Conservation (phyloP, 176 grass and related monocot species). For the Ensete glaucum region DNA sequence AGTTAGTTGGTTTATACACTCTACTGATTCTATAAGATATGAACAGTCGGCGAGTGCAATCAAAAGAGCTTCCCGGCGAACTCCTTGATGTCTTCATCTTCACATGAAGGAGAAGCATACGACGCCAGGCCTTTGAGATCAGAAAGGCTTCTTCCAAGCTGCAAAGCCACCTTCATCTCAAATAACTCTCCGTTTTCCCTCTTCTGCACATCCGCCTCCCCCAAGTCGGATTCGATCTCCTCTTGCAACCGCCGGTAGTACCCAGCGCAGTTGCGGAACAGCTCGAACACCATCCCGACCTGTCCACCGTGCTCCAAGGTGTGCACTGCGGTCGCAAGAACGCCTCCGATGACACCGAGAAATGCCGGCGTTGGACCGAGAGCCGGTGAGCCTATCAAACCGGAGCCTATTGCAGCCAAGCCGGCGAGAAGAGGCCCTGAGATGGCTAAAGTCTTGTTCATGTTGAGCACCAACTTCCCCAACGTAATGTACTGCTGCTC, state of each 20-base stretch:
- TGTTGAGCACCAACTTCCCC: constrained; percentile 5
- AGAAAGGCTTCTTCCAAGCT: constrained; percentile 21
- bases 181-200: constrained; percentile 34
- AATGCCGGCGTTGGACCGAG: constrained; percentile 15
- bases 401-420: constrained; percentile 12
- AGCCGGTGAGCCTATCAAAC: constrained; percentile 9
- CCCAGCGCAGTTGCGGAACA: constrained; percentile 29
- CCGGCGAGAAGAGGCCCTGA: constrained; percentile 19
- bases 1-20: background rate
- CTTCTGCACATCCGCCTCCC: constrained; percentile 4
- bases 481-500: constrained; percentile 6
- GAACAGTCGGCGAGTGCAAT: background rate
- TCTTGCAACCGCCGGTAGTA: constrained; percentile 20
- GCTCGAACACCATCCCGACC: constrained; percentile 33
- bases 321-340: constrained; percentile 15
- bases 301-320: constrained; percentile 32
- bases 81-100: constrained; percentile 22
- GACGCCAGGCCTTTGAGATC: constrained; percentile 15
- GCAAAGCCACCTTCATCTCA: constrained; percentile 25
- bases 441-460: constrained; percentile 22
- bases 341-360: constrained; percentile 18
- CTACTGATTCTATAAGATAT: too few species aligned
- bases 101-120: constrained; percentile 10
- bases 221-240: constrained; percentile 27
- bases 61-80: constrained; percentile 28